Conservation (phyloP, 495 filamentous ascomycete genomes). For the Aspergillus avenaceus region DNA sequence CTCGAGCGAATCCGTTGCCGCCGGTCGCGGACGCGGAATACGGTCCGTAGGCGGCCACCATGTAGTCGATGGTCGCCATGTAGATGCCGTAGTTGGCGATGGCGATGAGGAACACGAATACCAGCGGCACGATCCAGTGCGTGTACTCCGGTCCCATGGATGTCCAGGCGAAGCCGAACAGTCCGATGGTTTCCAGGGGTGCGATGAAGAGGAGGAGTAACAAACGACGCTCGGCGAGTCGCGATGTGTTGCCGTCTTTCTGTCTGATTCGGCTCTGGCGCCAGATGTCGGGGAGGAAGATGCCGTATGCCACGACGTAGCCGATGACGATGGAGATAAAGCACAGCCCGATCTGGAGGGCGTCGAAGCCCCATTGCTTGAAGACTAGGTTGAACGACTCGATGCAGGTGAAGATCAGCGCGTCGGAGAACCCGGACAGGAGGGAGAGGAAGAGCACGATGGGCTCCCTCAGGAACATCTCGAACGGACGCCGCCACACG, state of each 20-base stretch:
- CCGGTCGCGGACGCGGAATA: slow-evolving; percentile 78
- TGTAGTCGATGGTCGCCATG: slow-evolving; percentile 83
- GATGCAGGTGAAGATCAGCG: slow-evolving; percentile 78
- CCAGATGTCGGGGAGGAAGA: slow-evolving; percentile 60
- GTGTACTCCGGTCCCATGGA: slow-evolving; percentile 54
- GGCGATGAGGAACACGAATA: slow-evolving; percentile 58
- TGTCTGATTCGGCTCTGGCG: slow-evolving; percentile 45
- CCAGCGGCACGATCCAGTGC: slow-evolving; percentile 59
- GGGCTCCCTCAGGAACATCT: slow-evolving; percentile 73
- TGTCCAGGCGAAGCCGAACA: slow-evolving; percentile 68
- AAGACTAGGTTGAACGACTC: slow-evolving; percentile 65
- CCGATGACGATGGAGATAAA: slow-evolving; percentile 64
- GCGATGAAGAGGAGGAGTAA: slow-evolving; percentile 56
- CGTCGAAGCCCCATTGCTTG: slow-evolving; percentile 57
- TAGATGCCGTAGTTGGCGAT: slow-evolving; percentile 70
- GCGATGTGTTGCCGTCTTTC: slow-evolving; percentile 45
- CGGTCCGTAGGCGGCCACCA: slow-evolving; percentile 75
- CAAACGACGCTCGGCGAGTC: slow-evolving; percentile 56
- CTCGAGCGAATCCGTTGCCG: slow-evolving; percentile 54
- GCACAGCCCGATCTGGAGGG: slow-evolving; percentile 52
- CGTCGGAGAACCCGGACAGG: slow-evolving; percentile 72
- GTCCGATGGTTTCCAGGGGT: slow-evolving; percentile 61
- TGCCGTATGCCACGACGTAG: slow-evolving; percentile 59
- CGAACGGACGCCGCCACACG: slow-evolving; percentile 69
- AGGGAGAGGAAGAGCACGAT: slow-evolving; percentile 70